Evolutionary conservation across 805 yeast species (phyloP).

Genomic region (Schwanniomyces occidentalis): DNA sequence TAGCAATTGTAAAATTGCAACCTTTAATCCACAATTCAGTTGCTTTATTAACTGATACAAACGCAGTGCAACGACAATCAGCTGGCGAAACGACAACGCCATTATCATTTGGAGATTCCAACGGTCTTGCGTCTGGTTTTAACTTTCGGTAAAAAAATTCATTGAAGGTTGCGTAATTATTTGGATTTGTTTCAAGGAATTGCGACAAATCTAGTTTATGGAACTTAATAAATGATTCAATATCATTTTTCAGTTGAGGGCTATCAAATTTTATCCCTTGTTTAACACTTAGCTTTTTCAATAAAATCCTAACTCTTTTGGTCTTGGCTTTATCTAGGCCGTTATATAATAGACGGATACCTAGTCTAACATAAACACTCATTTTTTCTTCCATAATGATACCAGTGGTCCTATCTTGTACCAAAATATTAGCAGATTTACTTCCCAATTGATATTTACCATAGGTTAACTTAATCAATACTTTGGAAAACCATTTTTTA

Average conservation of each 20-base stretch:
- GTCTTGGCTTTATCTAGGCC: conserved; percentile 66
- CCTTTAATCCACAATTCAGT: conserved; percentile 90
- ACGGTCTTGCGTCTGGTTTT: conserved; percentile 66
- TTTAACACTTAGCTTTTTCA: conserved; percentile 66
- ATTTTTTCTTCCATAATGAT: conserved; percentile 90
- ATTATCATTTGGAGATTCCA: conserved; percentile 56
- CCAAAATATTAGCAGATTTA: conserved; percentile 90
- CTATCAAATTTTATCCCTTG: conserved; percentile 86
- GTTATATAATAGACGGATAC: conserved; percentile 79
- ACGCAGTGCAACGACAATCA: conserved; percentile 81
- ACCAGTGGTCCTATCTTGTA: conserved; percentile 89
- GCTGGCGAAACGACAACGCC: conserved; percentile 73
- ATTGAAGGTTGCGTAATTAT: conserved; percentile 68
- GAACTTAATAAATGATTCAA: conserved; percentile 75
- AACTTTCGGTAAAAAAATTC: conserved; percentile 85
- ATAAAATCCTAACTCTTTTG: conserved; percentile 56
- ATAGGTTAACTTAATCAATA: conserved; percentile 78
- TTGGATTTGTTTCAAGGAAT: conserved; percentile 51
- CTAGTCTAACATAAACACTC: conserved; percentile 83
- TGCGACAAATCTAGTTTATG: conserved; percentile 78
- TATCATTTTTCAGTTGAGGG: conserved; percentile 63
- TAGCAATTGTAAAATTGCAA: conserved; percentile 62
- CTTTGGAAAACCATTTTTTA: conserved; percentile 84
- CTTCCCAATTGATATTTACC: conserved; percentile 83
- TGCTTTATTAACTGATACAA: conserved; percentile 58